Evolutionary conservation across 441 rosid species (phyloP).

Genomic region (Gossypium lobatum): DNA sequence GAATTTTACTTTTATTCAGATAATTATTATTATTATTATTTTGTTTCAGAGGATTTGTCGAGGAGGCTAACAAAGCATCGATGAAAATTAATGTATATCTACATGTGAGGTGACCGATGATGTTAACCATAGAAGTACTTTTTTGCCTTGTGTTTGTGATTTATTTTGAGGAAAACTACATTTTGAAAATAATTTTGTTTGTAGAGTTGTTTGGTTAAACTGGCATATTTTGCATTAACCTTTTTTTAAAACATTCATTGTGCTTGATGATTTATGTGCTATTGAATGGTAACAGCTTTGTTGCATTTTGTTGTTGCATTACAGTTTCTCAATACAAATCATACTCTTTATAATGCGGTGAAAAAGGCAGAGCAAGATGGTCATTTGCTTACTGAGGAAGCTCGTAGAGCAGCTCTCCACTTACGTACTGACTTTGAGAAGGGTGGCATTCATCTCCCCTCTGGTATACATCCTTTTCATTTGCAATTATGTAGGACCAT

Average conservation of each 20-base stretch:
- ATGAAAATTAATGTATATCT: conserved; percentile 83
- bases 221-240: background rate
- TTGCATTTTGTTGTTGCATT: conserved; percentile 12
- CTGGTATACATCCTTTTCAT: conserved; percentile 37
- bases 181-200: background rate
- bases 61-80: conserved; percentile 83
- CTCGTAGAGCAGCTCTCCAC: conserved; percentile 70
- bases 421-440: conserved; percentile 78
- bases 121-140: background rate
- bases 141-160: background rate
- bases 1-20: background rate
- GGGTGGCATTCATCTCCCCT: conserved; percentile 89
- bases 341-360: conserved; percentile 71
- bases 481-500: conserved; percentile 14
- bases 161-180: background rate
- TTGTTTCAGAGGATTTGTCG: conserved; percentile 70
- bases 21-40: conserved; percentile 3
- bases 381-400: conserved; percentile 63
- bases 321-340: conserved; percentile 84
- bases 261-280: background rate
- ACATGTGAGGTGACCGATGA: conserved; percentile 94
- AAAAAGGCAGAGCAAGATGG: conserved; percentile 75
- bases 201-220: background rate
- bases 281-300: background rate
- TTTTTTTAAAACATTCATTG: background rate